Evolutionary conservation across 306 rosid genomes (phyloP).

Genomic region (Trifolium dubium): DNA sequence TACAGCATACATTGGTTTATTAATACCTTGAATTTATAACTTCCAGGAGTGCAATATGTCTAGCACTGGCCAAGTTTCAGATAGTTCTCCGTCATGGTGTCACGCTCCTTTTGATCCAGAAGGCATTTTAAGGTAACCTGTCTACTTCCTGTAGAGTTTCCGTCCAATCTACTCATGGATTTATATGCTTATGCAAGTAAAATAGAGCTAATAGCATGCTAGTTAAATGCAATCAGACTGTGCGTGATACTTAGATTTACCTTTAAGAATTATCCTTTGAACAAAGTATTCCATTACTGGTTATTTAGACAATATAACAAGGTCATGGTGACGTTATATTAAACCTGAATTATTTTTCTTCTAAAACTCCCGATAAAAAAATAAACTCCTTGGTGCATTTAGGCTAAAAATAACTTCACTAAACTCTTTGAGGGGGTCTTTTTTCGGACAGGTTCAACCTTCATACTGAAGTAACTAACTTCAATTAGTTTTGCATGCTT

Average conservation of each 20-base stretch:
- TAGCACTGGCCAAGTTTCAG: slow-evolving; percentile 60
- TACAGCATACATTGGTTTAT: slow-evolving; percentile 16
- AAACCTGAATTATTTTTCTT: no score
- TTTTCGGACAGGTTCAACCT: slow-evolving; percentile 3
- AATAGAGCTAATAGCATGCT: neutral
- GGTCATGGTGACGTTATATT: neutral
- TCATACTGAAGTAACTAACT: neutral
- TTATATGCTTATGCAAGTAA: neutral
- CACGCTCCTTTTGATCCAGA: slow-evolving; percentile 94
- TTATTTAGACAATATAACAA: neutral
- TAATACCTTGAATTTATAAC: slow-evolving; percentile 44
- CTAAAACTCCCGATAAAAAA: no score
- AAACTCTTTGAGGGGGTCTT: neutral
- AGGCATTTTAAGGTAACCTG: slow-evolving; percentile 81
- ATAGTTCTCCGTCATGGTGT: slow-evolving; percentile 86
- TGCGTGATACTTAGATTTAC: neutral
- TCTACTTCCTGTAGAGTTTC: slow-evolving; percentile 20
- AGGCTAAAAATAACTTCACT: neutral
- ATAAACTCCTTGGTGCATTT: neutral
- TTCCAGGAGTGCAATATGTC: slow-evolving; percentile 79
- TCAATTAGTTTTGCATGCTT: slow-evolving; percentile 14
- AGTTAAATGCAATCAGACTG: neutral
- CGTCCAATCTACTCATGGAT: neutral
- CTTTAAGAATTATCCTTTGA: neutral
- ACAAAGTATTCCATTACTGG: neutral